Conservation (phyloP, 129 eudicot genomes). For the Flaveria bidentis region DNA sequence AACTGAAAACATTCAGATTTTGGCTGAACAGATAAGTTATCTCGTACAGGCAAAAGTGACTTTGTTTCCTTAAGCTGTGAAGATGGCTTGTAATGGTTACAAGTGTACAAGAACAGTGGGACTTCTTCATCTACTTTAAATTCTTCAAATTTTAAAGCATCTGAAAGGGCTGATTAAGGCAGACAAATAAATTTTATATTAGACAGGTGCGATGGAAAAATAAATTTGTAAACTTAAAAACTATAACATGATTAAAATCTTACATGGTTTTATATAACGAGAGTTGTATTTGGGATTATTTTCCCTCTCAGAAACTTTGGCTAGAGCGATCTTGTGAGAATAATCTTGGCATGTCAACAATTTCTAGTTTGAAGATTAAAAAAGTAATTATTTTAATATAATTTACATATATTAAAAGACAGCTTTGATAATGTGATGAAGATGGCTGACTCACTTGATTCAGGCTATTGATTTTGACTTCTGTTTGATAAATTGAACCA, state of each 20-base stretch:
- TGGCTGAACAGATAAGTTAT: constrained; percentile 42
- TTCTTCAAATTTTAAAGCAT: constrained; percentile 38
- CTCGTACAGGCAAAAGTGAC: constrained; percentile 54
- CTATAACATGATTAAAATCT: not conserved
- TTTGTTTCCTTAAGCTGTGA: constrained; percentile 30
- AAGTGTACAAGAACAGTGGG: constrained; percentile 55
- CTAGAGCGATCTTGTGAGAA: constrained; percentile 59
- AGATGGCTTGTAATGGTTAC: constrained; percentile 42
- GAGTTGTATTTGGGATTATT: constrained; percentile 43
- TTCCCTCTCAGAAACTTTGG: constrained; percentile 47
- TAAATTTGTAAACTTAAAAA: not conserved
- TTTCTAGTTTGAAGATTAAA: constrained; percentile 35
- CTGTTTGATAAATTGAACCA: constrained; percentile 46
- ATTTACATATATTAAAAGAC: not conserved
- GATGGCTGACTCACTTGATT: constrained; percentile 53
- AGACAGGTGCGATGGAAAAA: not conserved
- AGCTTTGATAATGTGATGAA: not conserved
- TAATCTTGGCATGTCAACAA: constrained; percentile 59
- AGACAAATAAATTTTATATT: not conserved
- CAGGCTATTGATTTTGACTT: constrained; percentile 46
- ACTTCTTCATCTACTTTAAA: constrained; percentile 54
- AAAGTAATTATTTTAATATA: not conserved
- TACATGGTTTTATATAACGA: constrained; percentile 75
- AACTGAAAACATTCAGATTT: constrained; percentile 49
- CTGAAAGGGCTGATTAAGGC: constrained; percentile 32